A percentile compares a stretch with the other conserved stretches of the same genome.
Evolutionary conservation across 208 protist species (phyloP).

Genomic region (Trypanosoma boissoni): DNA sequence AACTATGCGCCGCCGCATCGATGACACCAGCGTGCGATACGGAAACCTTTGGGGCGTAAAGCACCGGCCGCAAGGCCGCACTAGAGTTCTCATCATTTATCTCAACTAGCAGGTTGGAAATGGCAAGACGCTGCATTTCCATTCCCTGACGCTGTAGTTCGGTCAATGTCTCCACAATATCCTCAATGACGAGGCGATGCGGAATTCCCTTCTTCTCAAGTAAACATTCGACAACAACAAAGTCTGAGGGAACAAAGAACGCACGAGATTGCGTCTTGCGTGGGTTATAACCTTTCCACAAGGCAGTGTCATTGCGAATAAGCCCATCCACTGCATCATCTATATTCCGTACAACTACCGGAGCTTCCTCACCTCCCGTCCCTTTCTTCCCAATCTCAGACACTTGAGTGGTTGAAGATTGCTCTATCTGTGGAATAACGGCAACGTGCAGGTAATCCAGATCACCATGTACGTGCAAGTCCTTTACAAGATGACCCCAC

Average conservation of each 20-base stretch:
- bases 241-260: slow-evolving; percentile 62
- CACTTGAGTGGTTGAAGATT: too few species aligned
- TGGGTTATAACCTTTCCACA: slow-evolving; percentile 27
- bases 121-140: slow-evolving; percentile 62
- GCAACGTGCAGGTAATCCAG: slow-evolving; percentile 77
- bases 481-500: slow-evolving; percentile 87
- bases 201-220: slow-evolving; percentile 80
- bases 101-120: slow-evolving; percentile 36
- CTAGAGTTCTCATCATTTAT: slow-evolving; percentile 8
- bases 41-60: slow-evolving; percentile 83
- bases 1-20: slow-evolving; percentile 73
- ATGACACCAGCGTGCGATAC: slow-evolving; percentile 78
- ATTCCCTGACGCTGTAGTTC: slow-evolving; percentile 70
- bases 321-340: slow-evolving; percentile 11
- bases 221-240: slow-evolving; percentile 77
- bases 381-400: slow-evolving; percentile 30
- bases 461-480: slow-evolving; percentile 81
- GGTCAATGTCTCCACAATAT: slow-evolving; percentile 62
- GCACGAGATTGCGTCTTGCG: slow-evolving; percentile 12
- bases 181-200: slow-evolving; percentile 82
- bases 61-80: slow-evolving; percentile 51
- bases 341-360: slow-evolving; percentile 7
- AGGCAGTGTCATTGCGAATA: slow-evolving; percentile 4
- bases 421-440: slow-evolving; percentile 61
- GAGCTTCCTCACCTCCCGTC: slow-evolving; percentile 15